Evolutionary conservation across 352 stramenopile species (phyloP).

Genomic region (Globisporangium perplexum): DNA sequence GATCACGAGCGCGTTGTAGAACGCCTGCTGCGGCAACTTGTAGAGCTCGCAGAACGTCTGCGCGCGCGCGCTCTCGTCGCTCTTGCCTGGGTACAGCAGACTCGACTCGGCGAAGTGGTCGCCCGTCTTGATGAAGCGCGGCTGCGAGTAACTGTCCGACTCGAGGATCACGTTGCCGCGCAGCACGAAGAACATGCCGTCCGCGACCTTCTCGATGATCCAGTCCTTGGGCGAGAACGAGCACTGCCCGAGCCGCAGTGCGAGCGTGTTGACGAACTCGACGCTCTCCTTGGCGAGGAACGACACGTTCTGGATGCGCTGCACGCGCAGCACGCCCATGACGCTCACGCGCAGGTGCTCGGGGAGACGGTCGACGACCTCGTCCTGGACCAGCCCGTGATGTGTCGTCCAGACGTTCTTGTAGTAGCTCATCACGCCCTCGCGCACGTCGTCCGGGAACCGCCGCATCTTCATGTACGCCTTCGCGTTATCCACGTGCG

Average conservation of each 20-base stretch:
- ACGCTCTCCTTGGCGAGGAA: conserved; percentile 62
- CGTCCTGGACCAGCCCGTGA: conserved; percentile 34
- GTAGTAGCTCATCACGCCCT: conserved; percentile 53
- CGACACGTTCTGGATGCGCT: conserved; percentile 52
- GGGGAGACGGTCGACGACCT: conserved; percentile 42
- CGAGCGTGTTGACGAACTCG: conserved; percentile 66
- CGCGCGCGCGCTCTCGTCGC: conserved; percentile 44
- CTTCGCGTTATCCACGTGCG: conserved; percentile 60
- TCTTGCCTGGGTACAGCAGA: conserved; percentile 33
- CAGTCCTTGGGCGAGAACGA: conserved; percentile 66
- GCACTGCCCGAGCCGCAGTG: conserved; percentile 37
- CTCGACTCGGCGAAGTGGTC: conserved; percentile 55
- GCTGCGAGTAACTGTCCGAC: conserved; percentile 15
- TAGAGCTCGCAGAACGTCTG: conserved; percentile 76
- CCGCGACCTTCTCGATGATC: conserved; percentile 59
- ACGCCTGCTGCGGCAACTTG: conserved; percentile 48
- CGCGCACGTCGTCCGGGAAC: conserved; percentile 55
- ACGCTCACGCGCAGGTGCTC: conserved; percentile 54
- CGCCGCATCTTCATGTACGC: conserved; percentile 66
- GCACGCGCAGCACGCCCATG: conserved; percentile 43
- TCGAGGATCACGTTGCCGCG: conserved; percentile 47
- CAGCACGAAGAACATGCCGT: conserved; percentile 65
- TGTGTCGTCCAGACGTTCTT: conserved; percentile 55
- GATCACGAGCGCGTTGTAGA: conserved; percentile 40
- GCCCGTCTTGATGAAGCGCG: conserved; percentile 29